Evolutionary conservation across 2,329 filamentous ascomycete species (phyloP).

Genomic region (Fusarium praegraminearum): DNA sequence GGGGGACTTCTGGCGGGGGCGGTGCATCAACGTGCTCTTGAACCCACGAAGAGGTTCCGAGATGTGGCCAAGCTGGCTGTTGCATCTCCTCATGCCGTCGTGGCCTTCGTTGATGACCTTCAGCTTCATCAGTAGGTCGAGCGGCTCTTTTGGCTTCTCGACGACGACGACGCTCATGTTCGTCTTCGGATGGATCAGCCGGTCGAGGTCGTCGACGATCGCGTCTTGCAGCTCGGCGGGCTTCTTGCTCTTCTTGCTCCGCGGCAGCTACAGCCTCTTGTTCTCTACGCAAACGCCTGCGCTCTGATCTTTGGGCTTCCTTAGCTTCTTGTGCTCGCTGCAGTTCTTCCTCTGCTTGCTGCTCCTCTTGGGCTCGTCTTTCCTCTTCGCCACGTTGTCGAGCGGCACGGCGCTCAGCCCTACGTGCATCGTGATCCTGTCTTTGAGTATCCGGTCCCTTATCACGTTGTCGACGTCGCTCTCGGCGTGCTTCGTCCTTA

Average conservation of each 20-base stretch:
- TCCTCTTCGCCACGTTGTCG: slow-evolving; percentile 48
- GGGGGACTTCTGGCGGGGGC: slow-evolving; percentile 63
- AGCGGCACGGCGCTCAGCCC: slow-evolving; percentile 64
- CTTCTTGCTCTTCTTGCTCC: slow-evolving; percentile 60
- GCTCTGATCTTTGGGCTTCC: slow-evolving; percentile 63
- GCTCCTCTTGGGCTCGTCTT: slow-evolving; percentile 60
- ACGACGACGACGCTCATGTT: slow-evolving; percentile 62
- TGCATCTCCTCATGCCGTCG: slow-evolving; percentile 52
- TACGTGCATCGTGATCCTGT: slow-evolving; percentile 63
- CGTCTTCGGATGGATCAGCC: slow-evolving; percentile 60
- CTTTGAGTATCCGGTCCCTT: slow-evolving; percentile 63
- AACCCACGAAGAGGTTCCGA: slow-evolving; percentile 74
- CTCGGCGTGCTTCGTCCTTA: slow-evolving; percentile 68
- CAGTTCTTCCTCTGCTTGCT: slow-evolving; percentile 59
- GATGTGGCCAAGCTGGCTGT: slow-evolving; percentile 68
- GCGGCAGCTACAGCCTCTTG: slow-evolving; percentile 59
- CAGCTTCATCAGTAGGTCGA: slow-evolving; percentile 54
- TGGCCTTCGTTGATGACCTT: slow-evolving; percentile 53
- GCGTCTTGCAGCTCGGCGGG: slow-evolving; percentile 58
- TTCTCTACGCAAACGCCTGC: slow-evolving; percentile 63
- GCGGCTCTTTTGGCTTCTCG: slow-evolving; percentile 64
- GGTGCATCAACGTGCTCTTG: slow-evolving; percentile 73
- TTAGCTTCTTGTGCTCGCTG: slow-evolving; percentile 66
- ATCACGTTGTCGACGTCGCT: slow-evolving; percentile 64
- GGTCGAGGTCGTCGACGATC: slow-evolving; percentile 64